Percentiles rank a stretch among this genome's conserved stretches.
Evolutionary conservation across 75 land plant genomes (phyloP).

Genomic region (Picea sitchensis): DNA sequence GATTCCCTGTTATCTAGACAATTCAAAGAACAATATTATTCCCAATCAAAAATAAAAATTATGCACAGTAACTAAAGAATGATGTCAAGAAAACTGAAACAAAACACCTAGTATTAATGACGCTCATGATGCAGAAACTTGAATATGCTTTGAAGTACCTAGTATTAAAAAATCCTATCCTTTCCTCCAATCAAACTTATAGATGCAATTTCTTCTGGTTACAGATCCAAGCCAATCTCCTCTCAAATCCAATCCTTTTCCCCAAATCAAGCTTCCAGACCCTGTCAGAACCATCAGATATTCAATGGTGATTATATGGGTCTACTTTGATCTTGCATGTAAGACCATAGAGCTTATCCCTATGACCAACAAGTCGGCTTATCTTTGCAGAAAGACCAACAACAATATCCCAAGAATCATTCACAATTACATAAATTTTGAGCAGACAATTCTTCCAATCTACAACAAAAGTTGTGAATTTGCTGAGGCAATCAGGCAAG

Average conservation of each 20-base stretch:
- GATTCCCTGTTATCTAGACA: not conserved
- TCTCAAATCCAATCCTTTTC: not conserved
- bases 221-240: conserved; percentile 1
- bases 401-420: conserved; percentile 15
- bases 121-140: not conserved
- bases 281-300: conserved; percentile 19
- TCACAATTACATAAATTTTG: conserved; percentile 12
- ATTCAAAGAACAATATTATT: not conserved
- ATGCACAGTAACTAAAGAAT: not conserved
- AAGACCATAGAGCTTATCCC: conserved; percentile 15
- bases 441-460: conserved; percentile 24
- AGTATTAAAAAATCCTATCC: not conserved
- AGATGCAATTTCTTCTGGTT: not conserved
- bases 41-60: not conserved
- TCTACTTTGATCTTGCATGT: conserved; percentile 28
- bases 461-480: conserved; percentile 15
- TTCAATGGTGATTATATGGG: conserved; percentile 18
- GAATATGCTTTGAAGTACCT: too few species aligned
- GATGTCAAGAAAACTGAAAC: not conserved
- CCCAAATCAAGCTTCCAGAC: conserved; percentile 25
- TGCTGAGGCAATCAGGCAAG: conserved; percentile 15
- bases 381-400: conserved; percentile 17
- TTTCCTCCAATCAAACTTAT: not conserved
- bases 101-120: not conserved
- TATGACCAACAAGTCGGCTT: conserved; percentile 19